Percentiles rank a stretch among this genome's conserved stretches.
These are phyloP conservation scores for Teunomyces barrocoloradensis DNA, from an alignment of 805 yeast genomes.

Conservation along the genomic window DNA sequence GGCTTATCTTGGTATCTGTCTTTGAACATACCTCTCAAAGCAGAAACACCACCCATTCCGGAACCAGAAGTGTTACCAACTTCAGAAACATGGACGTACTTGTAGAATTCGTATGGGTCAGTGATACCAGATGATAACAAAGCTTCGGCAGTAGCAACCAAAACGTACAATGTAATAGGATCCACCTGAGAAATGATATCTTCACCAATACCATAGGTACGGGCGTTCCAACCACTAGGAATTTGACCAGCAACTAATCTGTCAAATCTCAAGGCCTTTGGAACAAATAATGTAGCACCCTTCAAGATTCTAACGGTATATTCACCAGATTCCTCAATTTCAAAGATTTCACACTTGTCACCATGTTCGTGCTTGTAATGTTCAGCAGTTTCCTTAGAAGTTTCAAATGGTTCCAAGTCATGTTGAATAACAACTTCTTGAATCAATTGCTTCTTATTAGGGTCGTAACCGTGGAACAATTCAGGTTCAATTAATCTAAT, in stretches of 20 bases:
- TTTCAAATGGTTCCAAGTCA: constrained; percentile 93
- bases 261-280: constrained; percentile 79
- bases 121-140: constrained; percentile 91
- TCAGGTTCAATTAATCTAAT: constrained; percentile 96
- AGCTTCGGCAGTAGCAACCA: constrained; percentile 95
- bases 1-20: constrained; percentile 91
- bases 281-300: constrained; percentile 89
- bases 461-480: constrained; percentile 90
- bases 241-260: constrained; percentile 89
- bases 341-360: constrained; percentile 88
- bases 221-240: constrained; percentile 98
- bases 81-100: constrained; percentile 97
- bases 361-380: constrained; percentile 94
- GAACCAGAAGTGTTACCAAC: constrained; percentile 99
- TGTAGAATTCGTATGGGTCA: constrained; percentile 97
- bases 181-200: constrained; percentile 94
- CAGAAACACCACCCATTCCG: constrained; percentile 99
- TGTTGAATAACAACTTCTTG: constrained; percentile 97
- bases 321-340: constrained; percentile 86
- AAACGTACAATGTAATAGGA: constrained; percentile 87
- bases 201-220: constrained; percentile 90
- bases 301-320: constrained; percentile 84
- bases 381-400: constrained; percentile 92
- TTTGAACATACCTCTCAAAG: constrained; percentile 96
- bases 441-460: constrained; percentile 85